Conservation (phyloP, 164 flowering plant genomes). For the Umbellularia californica region DNA sequence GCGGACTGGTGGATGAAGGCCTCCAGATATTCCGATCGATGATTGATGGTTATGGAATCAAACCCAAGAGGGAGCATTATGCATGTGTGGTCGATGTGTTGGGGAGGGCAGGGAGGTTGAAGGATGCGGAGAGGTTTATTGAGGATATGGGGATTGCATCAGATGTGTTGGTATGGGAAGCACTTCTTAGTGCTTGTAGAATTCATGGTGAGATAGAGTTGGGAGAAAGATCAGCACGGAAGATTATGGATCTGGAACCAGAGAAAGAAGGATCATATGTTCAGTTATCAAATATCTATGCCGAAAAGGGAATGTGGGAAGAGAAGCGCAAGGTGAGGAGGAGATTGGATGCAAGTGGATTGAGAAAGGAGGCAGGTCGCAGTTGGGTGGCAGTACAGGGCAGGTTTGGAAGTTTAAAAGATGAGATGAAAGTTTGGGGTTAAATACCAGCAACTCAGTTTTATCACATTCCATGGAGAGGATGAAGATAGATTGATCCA, state of each 20-base stretch:
- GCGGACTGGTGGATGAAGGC: constrained; percentile 38
- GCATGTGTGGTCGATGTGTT: constrained; percentile 40
- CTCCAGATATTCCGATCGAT: constrained; percentile 26
- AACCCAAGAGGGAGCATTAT: constrained; percentile 32
- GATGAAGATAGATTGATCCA: background rate
- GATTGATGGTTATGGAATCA: constrained; percentile 24
- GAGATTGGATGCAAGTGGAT: constrained; percentile 21
- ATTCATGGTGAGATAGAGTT: constrained; percentile 35
- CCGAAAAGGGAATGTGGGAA: constrained; percentile 33
- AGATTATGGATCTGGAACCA: constrained; percentile 28
- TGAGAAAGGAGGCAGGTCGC: constrained; percentile 23
- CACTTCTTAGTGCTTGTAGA: constrained; percentile 37
- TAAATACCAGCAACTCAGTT: background rate
- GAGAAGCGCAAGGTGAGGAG: constrained; percentile 25
- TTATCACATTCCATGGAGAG: background rate
- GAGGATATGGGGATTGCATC: constrained; percentile 21
- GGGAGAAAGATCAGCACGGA: constrained; percentile 20
- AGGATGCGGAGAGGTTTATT: constrained; percentile 30
- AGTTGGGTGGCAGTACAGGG: constrained; percentile 24
- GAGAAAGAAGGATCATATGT: constrained; percentile 25
- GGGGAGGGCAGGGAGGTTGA: constrained; percentile 38
- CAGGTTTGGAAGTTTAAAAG: constrained; percentile 2
- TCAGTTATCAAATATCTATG: constrained; percentile 27
- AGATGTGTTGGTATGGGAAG: constrained; percentile 35
- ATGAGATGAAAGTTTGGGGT: background rate